These are phyloP conservation scores for Chalciporus pseudorubinellus DNA, from an alignment of 768 basidiomycete species.

Conservation along the genomic window DNA sequence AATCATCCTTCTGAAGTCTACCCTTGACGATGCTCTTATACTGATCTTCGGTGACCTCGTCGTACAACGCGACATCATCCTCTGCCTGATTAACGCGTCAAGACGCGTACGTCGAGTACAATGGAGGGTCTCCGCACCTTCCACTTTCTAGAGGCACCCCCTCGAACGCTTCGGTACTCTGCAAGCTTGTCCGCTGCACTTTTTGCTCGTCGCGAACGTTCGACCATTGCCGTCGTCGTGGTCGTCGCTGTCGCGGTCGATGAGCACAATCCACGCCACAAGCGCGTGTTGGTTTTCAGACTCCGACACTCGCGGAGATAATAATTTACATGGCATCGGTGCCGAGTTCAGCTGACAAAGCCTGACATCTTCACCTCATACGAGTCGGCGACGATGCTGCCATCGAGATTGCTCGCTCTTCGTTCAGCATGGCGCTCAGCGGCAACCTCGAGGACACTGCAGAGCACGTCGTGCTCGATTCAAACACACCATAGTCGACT, in stretches of 20 bases:
- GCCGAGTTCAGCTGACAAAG: constrained; percentile 4
- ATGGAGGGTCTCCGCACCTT: constrained; percentile 43
- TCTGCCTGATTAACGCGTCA: constrained; percentile 38
- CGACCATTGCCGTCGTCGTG: constrained; percentile 18
- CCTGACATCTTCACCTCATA: not conserved
- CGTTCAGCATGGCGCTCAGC: constrained; percentile 44
- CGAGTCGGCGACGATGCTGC: constrained; percentile 36
- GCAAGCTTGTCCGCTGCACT: constrained; percentile 45
- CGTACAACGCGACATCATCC: constrained; percentile 74
- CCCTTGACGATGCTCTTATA: constrained; percentile 83
- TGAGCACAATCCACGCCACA: constrained; percentile 21
- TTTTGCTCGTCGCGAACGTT: constrained; percentile 29
- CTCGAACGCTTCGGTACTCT: constrained; percentile 57
- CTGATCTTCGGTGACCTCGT: constrained; percentile 86
- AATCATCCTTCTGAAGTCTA: constrained; percentile 84
- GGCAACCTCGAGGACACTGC: constrained; percentile 35
- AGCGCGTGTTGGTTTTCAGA: constrained; percentile 22
- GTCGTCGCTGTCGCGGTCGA: constrained; percentile 1
- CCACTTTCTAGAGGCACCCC: constrained; percentile 55
- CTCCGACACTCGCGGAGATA: constrained; percentile 25
- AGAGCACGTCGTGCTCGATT: constrained; percentile 33
- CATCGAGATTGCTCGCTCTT: constrained; percentile 45
- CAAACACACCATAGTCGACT: constrained; percentile 39
- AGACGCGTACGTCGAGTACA: constrained; percentile 1
- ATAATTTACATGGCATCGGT: constrained; percentile 5